Percentiles rank a stretch among this genome's conserved stretches.
Conservation (phyloP, 2,329 filamentous ascomycete species). For the Penicillium sp. region DNA sequence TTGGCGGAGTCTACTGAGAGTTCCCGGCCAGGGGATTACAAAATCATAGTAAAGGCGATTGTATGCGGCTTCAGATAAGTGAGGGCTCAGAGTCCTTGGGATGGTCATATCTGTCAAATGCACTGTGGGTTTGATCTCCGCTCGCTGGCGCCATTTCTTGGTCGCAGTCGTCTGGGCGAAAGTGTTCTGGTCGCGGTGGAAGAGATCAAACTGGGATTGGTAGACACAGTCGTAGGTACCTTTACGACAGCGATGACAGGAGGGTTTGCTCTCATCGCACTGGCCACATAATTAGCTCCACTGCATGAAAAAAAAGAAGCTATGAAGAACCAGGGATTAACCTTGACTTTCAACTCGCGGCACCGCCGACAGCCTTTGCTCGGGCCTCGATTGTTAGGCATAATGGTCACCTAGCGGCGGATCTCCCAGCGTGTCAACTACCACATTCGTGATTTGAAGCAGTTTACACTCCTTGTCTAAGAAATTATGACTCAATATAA, state of each 20-base stretch:
- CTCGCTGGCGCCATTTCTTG: conserved; percentile 20
- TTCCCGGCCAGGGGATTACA: conserved; percentile 10
- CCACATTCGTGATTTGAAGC: background rate
- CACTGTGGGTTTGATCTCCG: background rate
- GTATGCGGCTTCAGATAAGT: conserved; percentile 15
- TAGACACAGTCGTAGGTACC: conserved; percentile 12
- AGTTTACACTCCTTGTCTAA: background rate
- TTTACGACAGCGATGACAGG: conserved; percentile 14
- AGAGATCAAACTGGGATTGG: conserved; percentile 12
- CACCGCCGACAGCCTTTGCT: conserved; percentile 19
- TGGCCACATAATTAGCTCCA: conserved; percentile 1
- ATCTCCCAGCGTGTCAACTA: background rate
- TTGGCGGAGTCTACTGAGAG: conserved; percentile 6
- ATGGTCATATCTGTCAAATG: background rate
- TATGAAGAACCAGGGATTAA: background rate
- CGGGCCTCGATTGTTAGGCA: conserved; percentile 15
- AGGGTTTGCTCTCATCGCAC: conserved; percentile 15
- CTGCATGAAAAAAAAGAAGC: background rate
- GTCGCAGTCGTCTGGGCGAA: conserved; percentile 10
- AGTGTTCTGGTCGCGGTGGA: conserved; percentile 19
- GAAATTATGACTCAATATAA: too few relatives aligned
- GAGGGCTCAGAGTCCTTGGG: background rate
- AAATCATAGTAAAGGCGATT: conserved; percentile 21
- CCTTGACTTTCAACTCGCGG: conserved; percentile 19
- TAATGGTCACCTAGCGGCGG: background rate